Percentiles rank a stretch among this genome's conserved stretches.
phyloP scores from a whole-genome alignment of 805 yeast genomes.

The Kodamaea nitidulidarum region DNA sequence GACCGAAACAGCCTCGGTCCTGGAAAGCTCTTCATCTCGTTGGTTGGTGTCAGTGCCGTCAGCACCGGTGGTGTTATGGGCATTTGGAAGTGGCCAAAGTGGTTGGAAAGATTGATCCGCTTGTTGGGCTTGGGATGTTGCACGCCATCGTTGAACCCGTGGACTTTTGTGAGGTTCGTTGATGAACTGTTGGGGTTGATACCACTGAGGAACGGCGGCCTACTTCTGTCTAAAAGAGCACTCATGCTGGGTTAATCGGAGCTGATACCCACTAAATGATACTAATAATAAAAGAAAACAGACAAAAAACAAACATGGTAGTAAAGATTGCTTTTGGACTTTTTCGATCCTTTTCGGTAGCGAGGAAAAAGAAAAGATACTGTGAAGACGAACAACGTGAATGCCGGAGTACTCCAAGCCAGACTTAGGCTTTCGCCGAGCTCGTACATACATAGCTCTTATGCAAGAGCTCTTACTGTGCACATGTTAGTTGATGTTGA shows the following conservation, averaged over 20 bases:
- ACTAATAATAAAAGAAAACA: neutral
- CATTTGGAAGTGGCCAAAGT: conserved; percentile 17
- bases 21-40: conserved; percentile 15
- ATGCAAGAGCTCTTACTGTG: too few species aligned
- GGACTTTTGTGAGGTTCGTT: conserved; percentile 28
- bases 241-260: neutral
- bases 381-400: too few species aligned
- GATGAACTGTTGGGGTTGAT: conserved; percentile 37
- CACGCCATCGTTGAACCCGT: conserved; percentile 3
- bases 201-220: conserved; percentile 11
- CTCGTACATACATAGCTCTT: too few species aligned
- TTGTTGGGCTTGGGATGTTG: conserved; percentile 20
- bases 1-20: neutral
- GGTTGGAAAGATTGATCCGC: conserved; percentile 12
- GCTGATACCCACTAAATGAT: neutral
- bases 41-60: conserved; percentile 27
- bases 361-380: neutral
- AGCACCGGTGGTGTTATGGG: conserved; percentile 36
- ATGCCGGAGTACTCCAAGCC: too few species aligned
- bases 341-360: conserved; percentile 1
- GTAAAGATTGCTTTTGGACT: neutral
- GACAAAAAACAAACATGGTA: neutral
- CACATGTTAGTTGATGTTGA: too few species aligned
- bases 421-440: too few species aligned
- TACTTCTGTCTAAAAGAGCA: neutral